Conservation (phyloP, 768 basidiomycete species). For the Mycena pura region DNA sequence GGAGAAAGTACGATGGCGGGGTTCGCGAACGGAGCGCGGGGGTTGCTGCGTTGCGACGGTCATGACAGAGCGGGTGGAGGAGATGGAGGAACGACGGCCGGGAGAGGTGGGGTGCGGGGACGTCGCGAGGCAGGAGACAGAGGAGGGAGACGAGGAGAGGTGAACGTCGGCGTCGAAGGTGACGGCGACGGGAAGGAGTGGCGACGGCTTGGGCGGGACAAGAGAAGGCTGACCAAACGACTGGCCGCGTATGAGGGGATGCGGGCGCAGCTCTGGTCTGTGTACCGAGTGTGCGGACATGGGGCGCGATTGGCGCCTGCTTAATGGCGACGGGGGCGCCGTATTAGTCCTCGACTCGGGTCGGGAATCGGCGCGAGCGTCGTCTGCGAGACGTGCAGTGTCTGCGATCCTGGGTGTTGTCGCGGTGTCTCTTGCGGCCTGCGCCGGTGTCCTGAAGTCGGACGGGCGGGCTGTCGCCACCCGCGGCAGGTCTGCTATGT, state of each 20-base stretch:
- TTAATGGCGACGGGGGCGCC: not conserved
- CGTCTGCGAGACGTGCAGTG: conserved; percentile 46
- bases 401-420: too few species aligned
- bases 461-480: too few species aligned
- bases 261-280: conserved; percentile 57
- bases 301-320: conserved; percentile 33
- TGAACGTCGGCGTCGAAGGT: conserved; percentile 50
- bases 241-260: conserved; percentile 79
- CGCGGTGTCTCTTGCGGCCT: too few species aligned
- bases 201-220: conserved; percentile 53
- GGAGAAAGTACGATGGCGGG: conserved; percentile 61
- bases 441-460: too few species aligned
- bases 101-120: conserved; percentile 34
- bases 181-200: conserved; percentile 67
- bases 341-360: too few species aligned
- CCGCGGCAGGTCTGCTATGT: conserved; percentile 32
- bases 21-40: conserved; percentile 41
- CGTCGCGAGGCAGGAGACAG: conserved; percentile 48
- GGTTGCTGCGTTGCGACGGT: conserved; percentile 52
- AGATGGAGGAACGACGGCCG: conserved; percentile 58
- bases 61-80: conserved; percentile 64
- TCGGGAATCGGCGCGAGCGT: conserved; percentile 21
- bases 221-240: conserved; percentile 61
- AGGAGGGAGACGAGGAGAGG: conserved; percentile 41
- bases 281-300: conserved; percentile 24